Percentiles rank a stretch among this genome's conserved stretches.
These are phyloP conservation scores for Penicillium brevicompactum DNA, from an alignment of 2,329 filamentous ascomycete genomes.

Conservation along the genomic window DNA sequence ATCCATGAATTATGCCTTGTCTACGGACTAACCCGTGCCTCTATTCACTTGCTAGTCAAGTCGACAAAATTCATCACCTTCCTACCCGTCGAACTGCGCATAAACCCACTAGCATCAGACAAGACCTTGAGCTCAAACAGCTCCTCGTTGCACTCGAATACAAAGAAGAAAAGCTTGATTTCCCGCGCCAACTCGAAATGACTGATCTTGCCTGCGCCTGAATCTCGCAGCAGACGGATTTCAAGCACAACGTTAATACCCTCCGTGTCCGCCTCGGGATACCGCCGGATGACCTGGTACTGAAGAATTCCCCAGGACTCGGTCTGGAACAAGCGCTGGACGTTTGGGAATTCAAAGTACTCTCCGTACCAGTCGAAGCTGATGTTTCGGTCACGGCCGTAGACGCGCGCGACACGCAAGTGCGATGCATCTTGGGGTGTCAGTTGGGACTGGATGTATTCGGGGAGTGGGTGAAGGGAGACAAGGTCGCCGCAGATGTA, in stretches of 20 bases:
- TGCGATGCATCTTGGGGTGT: slow-evolving; percentile 24
- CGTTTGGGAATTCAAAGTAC: slow-evolving; percentile 41
- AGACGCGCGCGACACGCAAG: slow-evolving; percentile 40
- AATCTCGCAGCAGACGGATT: background rate
- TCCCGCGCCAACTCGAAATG: no score
- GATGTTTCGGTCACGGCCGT: slow-evolving; percentile 46
- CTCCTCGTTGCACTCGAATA: no score
- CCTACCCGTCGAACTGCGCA: no score
- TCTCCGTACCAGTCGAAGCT: slow-evolving; percentile 48
- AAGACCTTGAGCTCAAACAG: no score
- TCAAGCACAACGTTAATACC: background rate
- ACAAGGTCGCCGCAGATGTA: slow-evolving; percentile 49
- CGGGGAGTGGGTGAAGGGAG: slow-evolving; percentile 41
- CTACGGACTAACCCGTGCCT: no score
- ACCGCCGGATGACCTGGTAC: slow-evolving; percentile 1
- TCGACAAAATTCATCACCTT: no score
- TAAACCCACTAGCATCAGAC: no score
- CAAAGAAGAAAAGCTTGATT: no score
- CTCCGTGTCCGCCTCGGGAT: background rate
- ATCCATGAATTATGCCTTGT: no score
- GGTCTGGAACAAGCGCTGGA: slow-evolving; percentile 15
- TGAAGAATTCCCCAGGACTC: background rate
- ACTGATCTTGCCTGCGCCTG: no score
- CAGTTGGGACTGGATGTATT: slow-evolving; percentile 14
- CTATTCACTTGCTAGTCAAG: no score